Evolutionary conservation across 192 early-diverging fungal species (phyloP).

Genomic region (Coemansia sp.): DNA sequence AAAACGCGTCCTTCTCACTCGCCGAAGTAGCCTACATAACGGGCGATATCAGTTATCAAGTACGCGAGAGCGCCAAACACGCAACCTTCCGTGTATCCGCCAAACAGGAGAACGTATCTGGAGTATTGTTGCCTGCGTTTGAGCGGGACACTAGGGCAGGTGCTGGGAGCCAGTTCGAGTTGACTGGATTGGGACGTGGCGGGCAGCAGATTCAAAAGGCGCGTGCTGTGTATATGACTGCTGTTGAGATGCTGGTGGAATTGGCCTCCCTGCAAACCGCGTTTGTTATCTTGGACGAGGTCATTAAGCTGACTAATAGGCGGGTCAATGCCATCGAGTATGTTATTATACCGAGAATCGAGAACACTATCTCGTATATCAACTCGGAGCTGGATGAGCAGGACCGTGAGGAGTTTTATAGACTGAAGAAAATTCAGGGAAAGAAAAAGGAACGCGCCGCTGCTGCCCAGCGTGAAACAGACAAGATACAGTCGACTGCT

Average conservation of each 20-base stretch:
- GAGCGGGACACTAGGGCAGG: conserved; percentile 56
- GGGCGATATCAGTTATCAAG: conserved; percentile 97
- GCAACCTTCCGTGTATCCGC: conserved; percentile 92
- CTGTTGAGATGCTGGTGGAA: conserved; percentile 94
- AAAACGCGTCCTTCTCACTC: conserved; percentile 95
- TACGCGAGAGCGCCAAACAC: conserved; percentile 91
- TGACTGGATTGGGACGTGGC: conserved; percentile 97
- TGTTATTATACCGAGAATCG: conserved; percentile 97
- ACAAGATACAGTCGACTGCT: conserved; percentile 12
- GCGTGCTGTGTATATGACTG: conserved; percentile 92
- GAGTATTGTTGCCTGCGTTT: conserved; percentile 93
- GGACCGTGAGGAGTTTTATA: conserved; percentile 99
- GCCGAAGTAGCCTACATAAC: conserved; percentile 97
- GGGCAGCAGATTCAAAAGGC: conserved; percentile 97
- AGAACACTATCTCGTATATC: conserved; percentile 98
- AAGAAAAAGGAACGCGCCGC: conserved; percentile 93
- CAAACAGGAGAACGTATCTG: conserved; percentile 97
- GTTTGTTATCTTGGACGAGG: conserved; percentile 98
- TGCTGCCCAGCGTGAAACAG: conserved; percentile 43
- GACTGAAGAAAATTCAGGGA: conserved; percentile 97
- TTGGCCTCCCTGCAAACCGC: conserved; percentile 98
- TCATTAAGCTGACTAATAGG: conserved; percentile 98
- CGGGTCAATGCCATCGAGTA: conserved; percentile 99
- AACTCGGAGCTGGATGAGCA: conserved; percentile 97
- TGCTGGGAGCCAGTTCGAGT: conserved; percentile 89